Evolutionary conservation across 495 filamentous ascomycete species (phyloP).

Genomic region (Geoglossum glabrum): DNA sequence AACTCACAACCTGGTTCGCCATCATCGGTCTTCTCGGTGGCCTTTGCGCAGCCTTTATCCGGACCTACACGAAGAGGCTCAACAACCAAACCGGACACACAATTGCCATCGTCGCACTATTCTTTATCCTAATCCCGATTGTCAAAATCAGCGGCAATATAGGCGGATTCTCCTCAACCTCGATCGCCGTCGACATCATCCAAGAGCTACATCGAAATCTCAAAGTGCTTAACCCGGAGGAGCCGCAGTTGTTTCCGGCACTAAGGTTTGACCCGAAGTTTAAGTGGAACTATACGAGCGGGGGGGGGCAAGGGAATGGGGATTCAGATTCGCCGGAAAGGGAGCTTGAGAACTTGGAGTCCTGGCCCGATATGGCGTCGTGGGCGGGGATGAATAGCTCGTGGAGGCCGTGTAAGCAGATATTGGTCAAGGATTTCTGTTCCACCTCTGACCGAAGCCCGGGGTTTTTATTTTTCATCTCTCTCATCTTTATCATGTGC

Average conservation of each 20-base stretch:
- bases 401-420: background rate
- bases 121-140: conserved; percentile 10
- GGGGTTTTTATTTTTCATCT: background rate
- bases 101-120: conserved; percentile 10
- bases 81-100: conserved; percentile 11
- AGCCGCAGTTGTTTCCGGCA: background rate
- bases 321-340: background rate
- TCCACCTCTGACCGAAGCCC: background rate
- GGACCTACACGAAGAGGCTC: conserved; percentile 6
- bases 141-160: conserved; percentile 10
- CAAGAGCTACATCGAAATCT: conserved; percentile 5
- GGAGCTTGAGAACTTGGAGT: background rate
- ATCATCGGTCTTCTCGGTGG: conserved; percentile 7
- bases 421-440: background rate
- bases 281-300: background rate
- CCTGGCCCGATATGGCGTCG: background rate
- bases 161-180: conserved; percentile 9
- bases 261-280: background rate
- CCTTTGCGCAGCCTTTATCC: conserved; percentile 9
- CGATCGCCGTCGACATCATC: conserved; percentile 9
- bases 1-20: conserved; percentile 7
- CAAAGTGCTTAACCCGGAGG: background rate
- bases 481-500: background rate
- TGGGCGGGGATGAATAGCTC: background rate
- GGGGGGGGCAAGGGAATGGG: background rate